These are phyloP conservation scores for Macrolepiota albuminosa DNA, from an alignment of 768 basidiomycete genomes.

Conservation along the genomic window DNA sequence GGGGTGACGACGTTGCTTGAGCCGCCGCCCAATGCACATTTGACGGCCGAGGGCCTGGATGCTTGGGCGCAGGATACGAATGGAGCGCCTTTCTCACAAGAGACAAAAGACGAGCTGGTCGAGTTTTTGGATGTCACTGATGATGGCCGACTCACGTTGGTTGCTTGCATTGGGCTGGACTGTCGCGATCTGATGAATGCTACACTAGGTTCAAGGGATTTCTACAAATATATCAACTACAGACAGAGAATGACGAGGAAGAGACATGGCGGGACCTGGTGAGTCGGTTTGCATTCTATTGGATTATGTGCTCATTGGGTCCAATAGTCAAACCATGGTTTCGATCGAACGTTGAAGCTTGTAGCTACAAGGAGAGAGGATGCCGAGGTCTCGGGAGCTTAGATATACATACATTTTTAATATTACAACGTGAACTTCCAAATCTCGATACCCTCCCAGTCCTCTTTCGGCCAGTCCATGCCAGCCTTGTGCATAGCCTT, in stretches of 20 bases:
- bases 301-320: neutral
- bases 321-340: slow-evolving; percentile 65
- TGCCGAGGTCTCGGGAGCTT: slow-evolving; percentile 19
- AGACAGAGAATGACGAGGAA: slow-evolving; percentile 79
- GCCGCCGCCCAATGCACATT: slow-evolving; percentile 53
- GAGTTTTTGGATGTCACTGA: slow-evolving; percentile 75
- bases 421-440: slow-evolving; percentile 48
- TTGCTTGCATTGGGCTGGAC: slow-evolving; percentile 17
- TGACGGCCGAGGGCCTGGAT: slow-evolving; percentile 60
- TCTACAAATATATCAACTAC: slow-evolving; percentile 79
- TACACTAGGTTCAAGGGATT: slow-evolving; percentile 67
- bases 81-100: slow-evolving; percentile 71
- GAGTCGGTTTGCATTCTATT: slow-evolving; percentile 16
- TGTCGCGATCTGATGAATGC: neutral
- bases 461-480: slow-evolving; percentile 55
- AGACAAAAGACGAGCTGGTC: slow-evolving; percentile 72
- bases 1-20: slow-evolving; percentile 30
- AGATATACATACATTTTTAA: neutral
- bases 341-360: slow-evolving; percentile 60
- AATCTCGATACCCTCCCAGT: slow-evolving; percentile 82
- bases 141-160: slow-evolving; percentile 69
- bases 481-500: slow-evolving; percentile 58
- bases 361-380: slow-evolving; percentile 55
- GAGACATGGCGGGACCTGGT: slow-evolving; percentile 85
- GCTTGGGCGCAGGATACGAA: slow-evolving; percentile 79